These are phyloP conservation scores for Suhomyces emberorum DNA, from an alignment of 805 yeast genomes.

Conservation along the genomic window DNA sequence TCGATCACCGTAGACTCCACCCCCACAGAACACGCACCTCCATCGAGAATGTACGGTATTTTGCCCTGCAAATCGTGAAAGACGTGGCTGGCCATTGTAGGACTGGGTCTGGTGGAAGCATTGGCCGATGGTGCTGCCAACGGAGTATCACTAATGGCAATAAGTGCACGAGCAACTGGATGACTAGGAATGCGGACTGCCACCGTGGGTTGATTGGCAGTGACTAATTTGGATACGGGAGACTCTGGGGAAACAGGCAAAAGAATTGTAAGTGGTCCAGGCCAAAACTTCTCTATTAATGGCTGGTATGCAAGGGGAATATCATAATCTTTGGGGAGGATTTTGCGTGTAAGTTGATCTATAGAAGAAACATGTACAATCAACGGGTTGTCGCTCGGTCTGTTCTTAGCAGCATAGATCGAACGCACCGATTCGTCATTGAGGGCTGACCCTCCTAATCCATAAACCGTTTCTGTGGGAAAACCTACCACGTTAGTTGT, in stretches of 20 bases:
- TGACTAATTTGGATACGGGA: constrained; percentile 68
- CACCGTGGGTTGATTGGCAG: constrained; percentile 85
- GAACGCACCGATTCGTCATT: constrained; percentile 67
- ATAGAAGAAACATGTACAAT: constrained; percentile 84
- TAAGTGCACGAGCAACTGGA: constrained; percentile 86
- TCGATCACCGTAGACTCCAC: constrained; percentile 93
- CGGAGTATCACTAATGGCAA: constrained; percentile 80
- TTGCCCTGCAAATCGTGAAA: constrained; percentile 71
- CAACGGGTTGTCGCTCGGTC: constrained; percentile 94
- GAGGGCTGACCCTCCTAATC: constrained; percentile 85
- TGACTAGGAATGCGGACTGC: constrained; percentile 89
- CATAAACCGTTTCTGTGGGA: constrained; percentile 97
- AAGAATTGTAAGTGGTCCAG: constrained; percentile 90
- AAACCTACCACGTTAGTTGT: constrained; percentile 74
- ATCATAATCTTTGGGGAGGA: constrained; percentile 45
- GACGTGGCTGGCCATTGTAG: constrained; percentile 87
- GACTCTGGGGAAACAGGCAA: constrained; percentile 53
- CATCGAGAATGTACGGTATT: constrained; percentile 85
- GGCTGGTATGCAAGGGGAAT: constrained; percentile 69
- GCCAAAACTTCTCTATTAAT: constrained; percentile 78
- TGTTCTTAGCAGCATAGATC: constrained; percentile 83
- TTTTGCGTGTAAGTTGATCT: constrained; percentile 61
- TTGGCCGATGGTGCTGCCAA: constrained; percentile 98
- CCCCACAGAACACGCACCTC: constrained; percentile 86
- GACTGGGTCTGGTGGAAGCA: constrained; percentile 92